Evolutionary conservation across 176 grass and related monocot genomes (phyloP), one percentile per base, ranked within the genome.

Genomic region (Hordeum marinum): DNA sequence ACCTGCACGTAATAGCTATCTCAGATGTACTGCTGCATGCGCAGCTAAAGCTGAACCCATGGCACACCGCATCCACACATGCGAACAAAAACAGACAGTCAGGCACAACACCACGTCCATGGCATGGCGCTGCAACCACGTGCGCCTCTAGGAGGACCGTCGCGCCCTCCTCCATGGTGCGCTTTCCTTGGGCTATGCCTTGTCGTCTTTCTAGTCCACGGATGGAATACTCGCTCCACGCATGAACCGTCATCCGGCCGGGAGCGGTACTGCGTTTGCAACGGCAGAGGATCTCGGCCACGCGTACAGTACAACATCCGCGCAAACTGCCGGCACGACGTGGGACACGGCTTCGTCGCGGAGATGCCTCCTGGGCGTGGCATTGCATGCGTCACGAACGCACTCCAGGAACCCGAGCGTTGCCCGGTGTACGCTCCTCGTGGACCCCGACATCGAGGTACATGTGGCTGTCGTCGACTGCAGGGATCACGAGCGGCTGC

Each of bases 401-500:
- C 64, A 60, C 76, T 88, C 84, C 52, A 98, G 78, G 72, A 98
- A 93, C 67, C 74, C 69, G 85, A 4, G 79, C 74, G 63, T 76
- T 84, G 52, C 89, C 89, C 2, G 90, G 77, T 35, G 85, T 87
- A 17, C 83, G 95, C 11, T 93, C 87, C 3, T 68, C 85, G 24
- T 15, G 45, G 45, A 48, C 45, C 45, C 5, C 0, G 45, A 94
- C 85, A 71, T 89, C 91, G 75, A 98, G 91, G 84, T 93, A 93
- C 7, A 83, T 98, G 87, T 79, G 83, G 24, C 90, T 88, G 58
- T 98, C 87, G 23, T 52, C 84, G 57, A 24, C 50, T 8, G 78
- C 81, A 20, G 93, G 78, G 78, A 88, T 94, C n/a, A 87, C 92
- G 39, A 93, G 83, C 83, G 26, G 9, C 84, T 85, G 13, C 61